Evolutionary conservation across 2,329 filamentous ascomycete species (phyloP), one percentile per base, ranked within the genome.

Genomic region (Diplodia mutila): DNA sequence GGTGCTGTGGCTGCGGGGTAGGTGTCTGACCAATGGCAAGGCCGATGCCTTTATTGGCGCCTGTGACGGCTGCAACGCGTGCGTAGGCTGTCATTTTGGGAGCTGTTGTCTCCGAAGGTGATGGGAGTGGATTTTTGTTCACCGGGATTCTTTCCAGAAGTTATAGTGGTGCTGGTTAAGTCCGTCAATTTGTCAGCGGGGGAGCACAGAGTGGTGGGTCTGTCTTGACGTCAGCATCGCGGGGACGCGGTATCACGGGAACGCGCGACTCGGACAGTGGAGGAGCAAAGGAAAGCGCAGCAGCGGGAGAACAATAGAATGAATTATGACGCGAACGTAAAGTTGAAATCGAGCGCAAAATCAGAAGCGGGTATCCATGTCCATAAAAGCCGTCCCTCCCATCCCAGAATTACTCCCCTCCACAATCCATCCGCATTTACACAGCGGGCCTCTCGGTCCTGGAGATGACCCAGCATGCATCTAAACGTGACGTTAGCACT

Each of bases 21-120:
- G 55, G 21, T n/a, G n/a, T 39, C 61, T n/a, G 74, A 80, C 80
- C 79, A 69, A 84, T 82, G 21, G 82, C 82, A 8, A 84, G 76
- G 25, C 82, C 82, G 67, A 85, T 81, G 65, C 82, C 84, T 72
- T 85, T 86, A 75, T 86, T 86, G 18, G 83, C 84, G 61, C 85
- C 85, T 0, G 85, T 86, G 0, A 86, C 85, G 68, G 83, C 81
- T 61, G 82, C 85, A n/a, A 86, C 74, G 69, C 81, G 73, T 66
- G 65, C 73, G 65, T 76, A 76, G 29, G 75, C 69, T 73, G 77
- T 77, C 39, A 37, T 67, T 29, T 25, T 34, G 16, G 27, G 23
- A 3, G 7, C n/a, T n/a, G 5, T 34, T 37, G 46, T 27, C n/a
- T 9, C 3, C 18, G 14, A 5, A 2, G 5, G 18, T 2, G 12